Evolutionary conservation across 306 rosid species (phyloP).

Genomic region (Prunus mume): DNA sequence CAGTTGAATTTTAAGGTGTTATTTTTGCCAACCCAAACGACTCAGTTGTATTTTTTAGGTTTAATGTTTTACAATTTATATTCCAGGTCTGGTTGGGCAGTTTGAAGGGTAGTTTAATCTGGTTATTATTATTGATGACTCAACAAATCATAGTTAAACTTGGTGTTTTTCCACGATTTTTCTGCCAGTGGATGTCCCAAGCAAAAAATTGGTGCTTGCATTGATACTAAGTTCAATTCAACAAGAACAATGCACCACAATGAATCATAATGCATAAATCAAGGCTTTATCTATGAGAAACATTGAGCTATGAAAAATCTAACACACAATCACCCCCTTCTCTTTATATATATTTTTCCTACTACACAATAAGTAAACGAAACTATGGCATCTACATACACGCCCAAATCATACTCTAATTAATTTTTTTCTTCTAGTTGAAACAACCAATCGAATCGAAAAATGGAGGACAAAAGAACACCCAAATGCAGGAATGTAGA

Average conservation of each 20-base stretch:
- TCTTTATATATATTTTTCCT: not conserved
- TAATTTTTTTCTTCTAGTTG: not conserved
- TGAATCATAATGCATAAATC: no score
- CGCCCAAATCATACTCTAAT: not conserved
- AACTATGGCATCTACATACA: not conserved
- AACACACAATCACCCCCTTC: not conserved
- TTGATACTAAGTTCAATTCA: not conserved
- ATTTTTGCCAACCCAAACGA: not conserved
- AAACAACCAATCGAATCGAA: not conserved
- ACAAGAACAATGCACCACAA: not conserved
- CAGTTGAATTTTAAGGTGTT: no score
- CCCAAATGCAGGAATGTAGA: not conserved
- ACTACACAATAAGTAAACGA: not conserved
- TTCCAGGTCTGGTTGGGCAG: no score
- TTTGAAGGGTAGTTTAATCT: no score
- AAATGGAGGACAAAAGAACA: not conserved
- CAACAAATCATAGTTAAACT: no score
- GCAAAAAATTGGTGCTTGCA: no score
- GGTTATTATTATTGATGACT: no score
- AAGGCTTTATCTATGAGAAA: no score
- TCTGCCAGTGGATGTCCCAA: no score
- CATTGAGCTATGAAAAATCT: not conserved
- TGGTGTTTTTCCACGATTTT: no score
- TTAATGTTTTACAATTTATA: no score
- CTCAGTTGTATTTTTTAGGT: no score